phyloP scores from a whole-genome alignment of 2,329 filamentous ascomycete species.

The Botryosphaeria dothidea region DNA sequence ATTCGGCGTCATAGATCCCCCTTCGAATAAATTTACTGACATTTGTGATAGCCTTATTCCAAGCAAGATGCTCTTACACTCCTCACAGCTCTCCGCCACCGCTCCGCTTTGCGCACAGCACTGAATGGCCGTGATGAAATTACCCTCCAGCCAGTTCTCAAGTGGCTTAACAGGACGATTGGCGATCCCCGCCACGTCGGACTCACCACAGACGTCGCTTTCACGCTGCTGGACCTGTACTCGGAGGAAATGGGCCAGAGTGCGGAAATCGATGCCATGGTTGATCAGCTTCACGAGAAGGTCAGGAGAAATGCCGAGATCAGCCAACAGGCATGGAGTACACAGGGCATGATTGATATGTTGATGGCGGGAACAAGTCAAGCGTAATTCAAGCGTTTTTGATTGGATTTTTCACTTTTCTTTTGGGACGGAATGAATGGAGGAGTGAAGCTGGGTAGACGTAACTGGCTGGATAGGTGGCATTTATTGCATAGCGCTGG shows the following conservation, averaged over 20 bases:
- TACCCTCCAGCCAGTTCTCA: constrained; percentile 77
- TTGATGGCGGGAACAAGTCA: constrained; percentile 53
- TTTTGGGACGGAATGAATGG: too few species aligned
- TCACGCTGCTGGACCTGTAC: constrained; percentile 85
- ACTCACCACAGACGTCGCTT: constrained; percentile 78
- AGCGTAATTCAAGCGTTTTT: constrained; percentile 1
- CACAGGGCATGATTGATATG: constrained; percentile 85
- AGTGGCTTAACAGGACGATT: constrained; percentile 80
- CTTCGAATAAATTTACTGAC: not conserved
- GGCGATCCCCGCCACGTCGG: constrained; percentile 78
- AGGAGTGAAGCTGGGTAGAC: not conserved
- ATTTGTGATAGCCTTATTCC: not conserved
- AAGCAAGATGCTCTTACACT: constrained; percentile 64
- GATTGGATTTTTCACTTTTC: not conserved
- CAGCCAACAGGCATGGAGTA: constrained; percentile 79
- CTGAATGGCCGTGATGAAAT: constrained; percentile 79
- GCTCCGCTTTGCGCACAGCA: constrained; percentile 78
- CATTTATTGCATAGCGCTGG: constrained; percentile 39
- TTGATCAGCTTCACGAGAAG: constrained; percentile 67
- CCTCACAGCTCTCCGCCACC: constrained; percentile 81
- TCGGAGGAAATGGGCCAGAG: constrained; percentile 75
- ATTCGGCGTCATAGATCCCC: not conserved
- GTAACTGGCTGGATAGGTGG: not conserved
- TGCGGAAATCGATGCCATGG: constrained; percentile 68
- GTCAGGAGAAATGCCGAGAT: constrained; percentile 79